phyloP scores from a whole-genome alignment of 352 stramenopile genomes.

The Pythium guiyangense region DNA sequence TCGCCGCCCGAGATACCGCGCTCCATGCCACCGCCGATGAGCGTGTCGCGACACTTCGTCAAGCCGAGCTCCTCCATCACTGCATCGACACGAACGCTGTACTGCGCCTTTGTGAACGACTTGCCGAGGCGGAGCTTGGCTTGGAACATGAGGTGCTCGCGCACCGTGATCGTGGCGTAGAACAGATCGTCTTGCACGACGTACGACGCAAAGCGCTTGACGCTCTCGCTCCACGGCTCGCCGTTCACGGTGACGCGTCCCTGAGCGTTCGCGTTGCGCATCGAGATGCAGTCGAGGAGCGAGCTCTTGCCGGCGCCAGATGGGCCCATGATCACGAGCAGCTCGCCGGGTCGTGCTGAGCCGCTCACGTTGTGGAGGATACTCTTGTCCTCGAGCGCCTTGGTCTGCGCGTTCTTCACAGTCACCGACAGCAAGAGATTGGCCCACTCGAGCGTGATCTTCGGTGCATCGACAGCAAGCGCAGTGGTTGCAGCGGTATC shows the following conservation, averaged over 20 bases:
- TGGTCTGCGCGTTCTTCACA: constrained; percentile 38
- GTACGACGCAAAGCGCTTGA: constrained; percentile 39
- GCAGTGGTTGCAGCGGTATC: constrained; percentile 2
- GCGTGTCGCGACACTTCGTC: constrained; percentile 34
- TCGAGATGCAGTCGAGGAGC: no score
- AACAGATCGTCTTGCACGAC: constrained; percentile 91
- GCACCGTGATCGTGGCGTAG: constrained; percentile 83
- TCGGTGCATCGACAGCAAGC: constrained; percentile 8
- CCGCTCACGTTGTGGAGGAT: constrained; percentile 56
- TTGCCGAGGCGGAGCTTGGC: constrained; percentile 71
- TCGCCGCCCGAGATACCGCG: constrained; percentile 72
- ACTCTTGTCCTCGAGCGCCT: constrained; percentile 34
- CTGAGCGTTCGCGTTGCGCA: constrained; percentile 76
- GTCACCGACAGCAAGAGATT: constrained; percentile 27
- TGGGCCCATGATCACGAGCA: no score
- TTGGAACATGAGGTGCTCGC: constrained; percentile 86
- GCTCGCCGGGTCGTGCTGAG: no score
- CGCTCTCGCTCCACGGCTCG: constrained; percentile 26
- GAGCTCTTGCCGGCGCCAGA: no score
- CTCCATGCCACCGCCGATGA: constrained; percentile 40
- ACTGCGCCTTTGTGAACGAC: constrained; percentile 20
- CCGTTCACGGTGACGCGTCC: constrained; percentile 66
- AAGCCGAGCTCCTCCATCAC: constrained; percentile 63
- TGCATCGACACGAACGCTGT: constrained; percentile 31
- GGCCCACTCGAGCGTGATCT: constrained; percentile 36